phyloP scores from a whole-genome alignment of 2,329 filamentous ascomycete species.

The Ceratocystiopsis brevicomis region DNA sequence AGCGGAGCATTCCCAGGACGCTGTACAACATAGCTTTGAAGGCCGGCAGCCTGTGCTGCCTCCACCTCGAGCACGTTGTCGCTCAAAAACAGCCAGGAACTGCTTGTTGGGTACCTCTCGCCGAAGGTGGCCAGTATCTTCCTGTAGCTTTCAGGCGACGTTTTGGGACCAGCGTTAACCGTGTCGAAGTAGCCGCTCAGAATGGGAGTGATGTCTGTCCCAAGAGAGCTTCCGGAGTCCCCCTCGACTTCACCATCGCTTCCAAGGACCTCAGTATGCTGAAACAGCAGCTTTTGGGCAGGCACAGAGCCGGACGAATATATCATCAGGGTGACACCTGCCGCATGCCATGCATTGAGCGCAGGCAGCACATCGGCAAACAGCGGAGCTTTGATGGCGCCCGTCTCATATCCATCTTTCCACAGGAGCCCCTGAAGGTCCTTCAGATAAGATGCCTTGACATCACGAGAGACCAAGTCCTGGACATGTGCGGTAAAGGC shows the following conservation, averaged over 20 bases:
- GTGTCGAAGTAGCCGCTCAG: conserved; percentile 61
- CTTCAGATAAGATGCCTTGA: conserved; percentile 63
- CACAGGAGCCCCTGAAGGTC: conserved; percentile 64
- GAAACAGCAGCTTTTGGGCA: conserved; percentile 65
- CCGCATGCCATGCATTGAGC: conserved; percentile 37
- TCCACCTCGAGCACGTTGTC: conserved; percentile 57
- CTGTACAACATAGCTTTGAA: conserved; percentile 41
- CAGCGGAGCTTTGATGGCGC: conserved; percentile 50
- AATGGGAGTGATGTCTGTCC: conserved; percentile 35
- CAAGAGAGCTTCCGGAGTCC: conserved; percentile 3
- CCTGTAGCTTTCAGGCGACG: conserved; percentile 45
- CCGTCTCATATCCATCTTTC: conserved; percentile 52
- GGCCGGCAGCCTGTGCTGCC: conserved; percentile 42
- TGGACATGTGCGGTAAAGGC: conserved; percentile 47
- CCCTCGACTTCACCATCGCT: too few relatives aligned
- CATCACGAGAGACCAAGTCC: conserved; percentile 51
- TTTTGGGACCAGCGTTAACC: conserved; percentile 60
- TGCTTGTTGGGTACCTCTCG: conserved; percentile 25
- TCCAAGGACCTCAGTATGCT: conserved; percentile 27
- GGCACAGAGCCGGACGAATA: conserved; percentile 68
- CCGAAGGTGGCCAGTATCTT: conserved; percentile 27
- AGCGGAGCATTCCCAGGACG: conserved; percentile 54
- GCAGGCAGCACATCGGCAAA: conserved; percentile 55
- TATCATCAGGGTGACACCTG: conserved; percentile 45
- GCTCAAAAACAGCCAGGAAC: conserved; percentile 57